Evolutionary conservation across 768 basidiomycete genomes (phyloP), one percentile per base, ranked within the genome.

Genomic region (Hydnum rufescens): DNA sequence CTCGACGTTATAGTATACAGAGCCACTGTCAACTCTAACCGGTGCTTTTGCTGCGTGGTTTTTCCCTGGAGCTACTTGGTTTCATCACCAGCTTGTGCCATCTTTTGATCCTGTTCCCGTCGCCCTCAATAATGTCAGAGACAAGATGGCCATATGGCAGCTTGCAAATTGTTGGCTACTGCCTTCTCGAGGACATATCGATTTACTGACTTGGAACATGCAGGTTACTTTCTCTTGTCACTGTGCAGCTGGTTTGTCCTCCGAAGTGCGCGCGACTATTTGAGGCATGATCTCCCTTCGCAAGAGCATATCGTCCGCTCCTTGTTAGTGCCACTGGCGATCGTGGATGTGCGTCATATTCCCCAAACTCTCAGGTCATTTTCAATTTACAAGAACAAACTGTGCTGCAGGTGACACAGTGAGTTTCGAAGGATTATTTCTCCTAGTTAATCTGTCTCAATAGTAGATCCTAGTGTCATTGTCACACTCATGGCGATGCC

Each of bases 231-330:
- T 53, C 65, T 82, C 1, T 64, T 82, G 0, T 75, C 74, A n/a
- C 64, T 83, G 54, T 67, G 81, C 46, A 77, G 78, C 5, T 73
- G 76, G 3, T 60, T 82, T 25, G 77, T 77, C 5, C 80, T 82
- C 60, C 74, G 82, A 25, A 77, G 77, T 1, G 69, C 78, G 25
- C 66, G 78, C 55, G 77, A 82, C 58, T 66, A 77, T 0, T 61
- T 83, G 16, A 39, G 19, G 34, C 58, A 71, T 43, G 8, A 43
- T n/a, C 25, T 32, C 28, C 29, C n/a, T 4, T 46, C 52, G 6
- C 54, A 58, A 47, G 82, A 85, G 59, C 73, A 74, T 47, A 73
- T 85, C 51, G 58, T 83, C 5, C 79, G 80, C 23, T 72, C 78
- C 2, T 69, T 72, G 51, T 65, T 84, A 51, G 67, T 70, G 32